Conservation (phyloP, 192 early-diverging fungal genomes). For the Linderina pennispora region DNA sequence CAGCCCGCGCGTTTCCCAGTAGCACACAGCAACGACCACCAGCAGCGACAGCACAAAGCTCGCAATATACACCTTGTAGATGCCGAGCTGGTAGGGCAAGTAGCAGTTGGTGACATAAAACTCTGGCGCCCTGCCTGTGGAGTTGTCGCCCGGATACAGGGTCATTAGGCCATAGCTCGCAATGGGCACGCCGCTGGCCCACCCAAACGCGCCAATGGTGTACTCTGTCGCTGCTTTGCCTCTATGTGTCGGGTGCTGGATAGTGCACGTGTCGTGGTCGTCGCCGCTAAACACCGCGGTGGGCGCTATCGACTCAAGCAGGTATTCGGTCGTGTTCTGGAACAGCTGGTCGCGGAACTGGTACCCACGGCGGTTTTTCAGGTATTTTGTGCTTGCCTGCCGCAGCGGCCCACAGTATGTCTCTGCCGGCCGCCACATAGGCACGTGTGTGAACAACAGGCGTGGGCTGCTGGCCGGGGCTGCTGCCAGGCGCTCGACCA, state of each 20-base stretch:
- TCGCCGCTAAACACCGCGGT: slow-evolving; percentile 79
- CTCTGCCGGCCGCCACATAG: slow-evolving; percentile 62
- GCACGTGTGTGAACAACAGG: slow-evolving; percentile 84
- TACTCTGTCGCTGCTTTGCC: slow-evolving; percentile 31
- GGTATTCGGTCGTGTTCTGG: slow-evolving; percentile 45
- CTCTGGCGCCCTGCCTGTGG: not conserved
- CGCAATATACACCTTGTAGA: slow-evolving; percentile 41
- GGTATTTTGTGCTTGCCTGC: slow-evolving; percentile 24
- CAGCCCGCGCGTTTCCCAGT: not conserved
- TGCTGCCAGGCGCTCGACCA: slow-evolving; percentile 10
- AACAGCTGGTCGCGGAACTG: slow-evolving; percentile 88
- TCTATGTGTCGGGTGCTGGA: slow-evolving; percentile 34
- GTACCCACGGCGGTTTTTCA: slow-evolving; percentile 62
- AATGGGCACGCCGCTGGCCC: slow-evolving; percentile 51
- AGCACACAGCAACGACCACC: not conserved
- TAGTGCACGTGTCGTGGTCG: slow-evolving; percentile 88
- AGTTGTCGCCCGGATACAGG: slow-evolving; percentile 6
- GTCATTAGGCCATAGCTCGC: slow-evolving; percentile 56
- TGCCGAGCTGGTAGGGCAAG: slow-evolving; percentile 61
- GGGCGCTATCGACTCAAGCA: slow-evolving; percentile 60
- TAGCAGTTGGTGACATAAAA: slow-evolving; percentile 52
- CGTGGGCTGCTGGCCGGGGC: slow-evolving; percentile 14
- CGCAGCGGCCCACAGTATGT: slow-evolving; percentile 68
- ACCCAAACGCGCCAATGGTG: slow-evolving; percentile 58
- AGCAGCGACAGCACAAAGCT: slow-evolving; percentile 12